Percentiles rank a stretch among this genome's conserved stretches.
These are phyloP conservation scores for Zygosaccharomyces kombuchaensis DNA, from an alignment of 805 yeast species.

Conservation along the genomic window DNA sequence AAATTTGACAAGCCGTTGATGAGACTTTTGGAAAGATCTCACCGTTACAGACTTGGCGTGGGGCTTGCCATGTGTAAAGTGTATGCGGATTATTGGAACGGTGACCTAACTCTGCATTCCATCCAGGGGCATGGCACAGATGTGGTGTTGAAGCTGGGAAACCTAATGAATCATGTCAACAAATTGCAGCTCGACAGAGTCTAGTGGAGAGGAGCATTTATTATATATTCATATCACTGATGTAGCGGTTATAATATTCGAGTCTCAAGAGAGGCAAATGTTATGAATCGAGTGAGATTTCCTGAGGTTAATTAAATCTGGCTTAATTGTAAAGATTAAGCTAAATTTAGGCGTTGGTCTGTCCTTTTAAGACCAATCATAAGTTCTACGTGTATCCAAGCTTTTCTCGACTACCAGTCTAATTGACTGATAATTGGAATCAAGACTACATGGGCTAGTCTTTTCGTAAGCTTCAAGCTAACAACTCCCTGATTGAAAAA, in stretches of 20 bases:
- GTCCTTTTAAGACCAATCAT: too few species aligned
- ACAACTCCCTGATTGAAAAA: too few species aligned
- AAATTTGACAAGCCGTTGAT: slow-evolving; percentile 47
- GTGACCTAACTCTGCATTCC: slow-evolving; percentile 74
- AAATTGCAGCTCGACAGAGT: slow-evolving; percentile 71
- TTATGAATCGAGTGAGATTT: too few species aligned
- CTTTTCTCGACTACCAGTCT: too few species aligned
- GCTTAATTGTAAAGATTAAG: too few species aligned
- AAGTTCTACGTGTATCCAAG: too few species aligned
- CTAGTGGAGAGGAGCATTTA: slow-evolving; percentile 19
- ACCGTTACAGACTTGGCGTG: slow-evolving; percentile 71
- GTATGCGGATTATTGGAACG: slow-evolving; percentile 96
- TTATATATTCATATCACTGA: neutral
- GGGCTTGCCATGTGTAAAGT: slow-evolving; percentile 91
- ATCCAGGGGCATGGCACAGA: slow-evolving; percentile 92
- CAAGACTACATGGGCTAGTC: too few species aligned
- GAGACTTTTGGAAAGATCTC: slow-evolving; percentile 65
- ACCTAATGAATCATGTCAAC: slow-evolving; percentile 65
- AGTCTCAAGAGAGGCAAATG: neutral
- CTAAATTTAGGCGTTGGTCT: too few species aligned
- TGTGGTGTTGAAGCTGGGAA: slow-evolving; percentile 71
- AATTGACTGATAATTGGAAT: too few species aligned
- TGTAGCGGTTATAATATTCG: neutral
- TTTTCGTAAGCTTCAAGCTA: too few species aligned
- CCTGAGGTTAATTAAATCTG: too few species aligned